Evolutionary conservation across 257 asterid species (phyloP).

Genomic region (Solanum virginianum): DNA sequence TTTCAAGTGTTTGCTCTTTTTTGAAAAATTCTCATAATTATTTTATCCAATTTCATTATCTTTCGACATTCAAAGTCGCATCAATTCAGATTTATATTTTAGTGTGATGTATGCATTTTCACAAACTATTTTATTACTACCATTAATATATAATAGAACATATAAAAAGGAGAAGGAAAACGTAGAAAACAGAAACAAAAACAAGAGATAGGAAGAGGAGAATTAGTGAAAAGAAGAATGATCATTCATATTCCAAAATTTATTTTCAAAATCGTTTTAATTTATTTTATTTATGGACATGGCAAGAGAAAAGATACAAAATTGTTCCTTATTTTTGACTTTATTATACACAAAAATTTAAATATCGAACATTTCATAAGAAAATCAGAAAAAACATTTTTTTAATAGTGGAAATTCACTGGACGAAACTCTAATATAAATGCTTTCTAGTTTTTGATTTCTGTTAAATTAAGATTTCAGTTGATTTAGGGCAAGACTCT

Average conservation of each 20-base stretch:
- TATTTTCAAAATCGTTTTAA: not conserved
- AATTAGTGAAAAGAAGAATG: not conserved
- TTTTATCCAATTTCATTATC: not conserved
- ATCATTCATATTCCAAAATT: not conserved
- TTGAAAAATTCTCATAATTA: too few species aligned
- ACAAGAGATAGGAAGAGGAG: not conserved
- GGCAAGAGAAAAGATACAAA: too few species aligned
- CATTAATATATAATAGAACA: too few species aligned
- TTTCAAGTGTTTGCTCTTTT: too few species aligned
- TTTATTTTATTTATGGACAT: too few species aligned
- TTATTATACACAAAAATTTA: too few species aligned
- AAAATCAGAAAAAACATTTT: too few species aligned
- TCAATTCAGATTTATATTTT: not conserved
- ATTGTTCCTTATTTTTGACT: too few species aligned
- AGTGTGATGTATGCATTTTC: not conserved
- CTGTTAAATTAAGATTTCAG: not conserved
- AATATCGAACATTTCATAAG: too few species aligned
- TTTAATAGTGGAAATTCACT: too few species aligned
- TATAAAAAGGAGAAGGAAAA: too few species aligned
- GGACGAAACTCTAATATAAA: too few species aligned
- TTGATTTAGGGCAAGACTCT: not conserved
- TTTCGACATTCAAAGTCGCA: not conserved
- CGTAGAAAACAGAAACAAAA: not conserved
- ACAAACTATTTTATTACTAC: not conserved
- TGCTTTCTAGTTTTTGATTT: not conserved